These are phyloP conservation scores for Nemophila menziesii DNA, from an alignment of 257 asterid genomes.

Conservation along the genomic window DNA sequence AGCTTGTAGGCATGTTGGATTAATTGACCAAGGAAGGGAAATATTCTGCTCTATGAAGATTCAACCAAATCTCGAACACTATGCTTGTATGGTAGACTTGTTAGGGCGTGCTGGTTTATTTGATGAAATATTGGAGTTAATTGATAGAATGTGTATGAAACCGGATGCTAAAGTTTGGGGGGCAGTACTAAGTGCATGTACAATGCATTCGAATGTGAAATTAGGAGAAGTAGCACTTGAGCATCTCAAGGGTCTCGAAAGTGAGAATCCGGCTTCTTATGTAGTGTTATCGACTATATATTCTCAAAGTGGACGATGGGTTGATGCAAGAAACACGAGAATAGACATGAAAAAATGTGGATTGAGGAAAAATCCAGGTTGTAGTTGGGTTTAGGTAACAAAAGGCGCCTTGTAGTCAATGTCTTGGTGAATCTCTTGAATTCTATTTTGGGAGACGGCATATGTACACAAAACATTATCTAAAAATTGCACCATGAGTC, in stretches of 20 bases:
- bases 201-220: conserved; percentile 16
- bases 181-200: conserved; percentile 19
- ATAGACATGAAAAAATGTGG: conserved; percentile 14
- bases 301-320: conserved; percentile 22
- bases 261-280: conserved; percentile 17
- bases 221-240: conserved; percentile 22
- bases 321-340: conserved; percentile 20
- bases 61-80: conserved; percentile 20
- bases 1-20: conserved; percentile 27
- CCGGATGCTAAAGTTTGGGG: conserved; percentile 27
- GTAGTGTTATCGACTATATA: conserved; percentile 19
- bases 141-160: conserved; percentile 16
- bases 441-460: no score
- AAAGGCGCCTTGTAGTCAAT: background rate
- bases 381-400: conserved; percentile 18
- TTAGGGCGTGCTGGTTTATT: conserved; percentile 28
- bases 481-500: no score
- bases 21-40: conserved; percentile 18
- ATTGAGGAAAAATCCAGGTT: conserved; percentile 14
- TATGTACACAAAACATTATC: no score
- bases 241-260: conserved; percentile 16
- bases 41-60: conserved; percentile 16
- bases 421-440: no score
- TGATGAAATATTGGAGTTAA: conserved; percentile 14
- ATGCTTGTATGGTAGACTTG: conserved; percentile 28